These are phyloP conservation scores for Angomonas ambiguus DNA, from an alignment of 208 protist species.

Conservation along the genomic window DNA sequence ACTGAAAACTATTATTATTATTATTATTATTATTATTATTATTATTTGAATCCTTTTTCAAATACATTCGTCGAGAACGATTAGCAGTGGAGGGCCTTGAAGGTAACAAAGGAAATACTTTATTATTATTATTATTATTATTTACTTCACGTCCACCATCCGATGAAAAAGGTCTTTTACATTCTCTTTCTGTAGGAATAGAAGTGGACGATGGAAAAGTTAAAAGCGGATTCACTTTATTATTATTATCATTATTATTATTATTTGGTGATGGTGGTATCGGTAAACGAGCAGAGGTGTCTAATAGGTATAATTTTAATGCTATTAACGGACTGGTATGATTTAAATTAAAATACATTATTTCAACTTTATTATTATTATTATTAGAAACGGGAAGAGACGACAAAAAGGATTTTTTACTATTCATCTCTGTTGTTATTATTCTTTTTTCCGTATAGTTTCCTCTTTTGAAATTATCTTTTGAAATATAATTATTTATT, in stretches of 20 bases:
- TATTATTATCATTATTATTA: slow-evolving; percentile 3
- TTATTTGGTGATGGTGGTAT: neutral
- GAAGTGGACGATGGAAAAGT: neutral
- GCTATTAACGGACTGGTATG: neutral
- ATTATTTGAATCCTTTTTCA: too few relatives aligned
- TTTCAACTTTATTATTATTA: slow-evolving; percentile 2
- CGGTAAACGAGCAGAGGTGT: neutral
- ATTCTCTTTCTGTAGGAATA: neutral
- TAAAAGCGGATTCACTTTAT: neutral
- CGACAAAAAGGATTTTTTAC: too few relatives aligned
- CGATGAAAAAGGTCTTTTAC: neutral
- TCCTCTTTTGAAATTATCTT: neutral
- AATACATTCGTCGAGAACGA: too few relatives aligned
- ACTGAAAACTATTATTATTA: neutral
- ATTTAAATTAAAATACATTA: neutral
- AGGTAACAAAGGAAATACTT: neutral
- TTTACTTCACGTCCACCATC: neutral
- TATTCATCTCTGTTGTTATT: neutral
- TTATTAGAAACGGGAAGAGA: too few relatives aligned
- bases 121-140: slow-evolving; percentile 2
- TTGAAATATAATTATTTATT: too few relatives aligned
- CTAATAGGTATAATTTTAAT: neutral
- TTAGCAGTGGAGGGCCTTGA: neutral
- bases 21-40: too few relatives aligned
- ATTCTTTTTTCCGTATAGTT: neutral